These are phyloP conservation scores for Orbilia javanica DNA, from an alignment of 2,329 filamentous ascomycete species.

Conservation along the genomic window DNA sequence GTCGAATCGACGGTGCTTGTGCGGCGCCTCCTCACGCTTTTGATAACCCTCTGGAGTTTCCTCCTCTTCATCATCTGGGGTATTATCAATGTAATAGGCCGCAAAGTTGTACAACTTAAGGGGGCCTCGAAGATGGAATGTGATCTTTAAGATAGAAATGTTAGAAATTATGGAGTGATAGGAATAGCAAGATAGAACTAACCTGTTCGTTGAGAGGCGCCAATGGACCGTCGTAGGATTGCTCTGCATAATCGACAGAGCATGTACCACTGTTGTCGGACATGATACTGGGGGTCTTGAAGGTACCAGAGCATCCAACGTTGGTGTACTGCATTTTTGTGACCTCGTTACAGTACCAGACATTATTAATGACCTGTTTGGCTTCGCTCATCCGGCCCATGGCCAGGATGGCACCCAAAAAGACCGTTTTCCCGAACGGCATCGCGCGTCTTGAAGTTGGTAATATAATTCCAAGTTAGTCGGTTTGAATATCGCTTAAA, in stretches of 20 bases:
- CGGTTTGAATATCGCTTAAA: slow-evolving; percentile 29
- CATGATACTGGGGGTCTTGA: slow-evolving; percentile 41
- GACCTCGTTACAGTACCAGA: slow-evolving; percentile 48
- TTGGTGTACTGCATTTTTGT: slow-evolving; percentile 53
- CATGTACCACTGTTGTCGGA: slow-evolving; percentile 32
- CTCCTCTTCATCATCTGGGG: slow-evolving; percentile 39
- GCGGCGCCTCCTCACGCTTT: slow-evolving; percentile 34
- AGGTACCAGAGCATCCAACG: slow-evolving; percentile 50
- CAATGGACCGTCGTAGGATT: slow-evolving; percentile 45
- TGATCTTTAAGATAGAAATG: slow-evolving; percentile 30
- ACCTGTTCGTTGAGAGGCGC: slow-evolving; percentile 53
- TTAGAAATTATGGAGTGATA: background rate
- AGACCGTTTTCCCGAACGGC: slow-evolving; percentile 43
- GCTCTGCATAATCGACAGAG: slow-evolving; percentile 17
- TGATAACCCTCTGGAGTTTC: slow-evolving; percentile 26
- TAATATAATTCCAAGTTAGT: slow-evolving; percentile 31
- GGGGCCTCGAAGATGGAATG: slow-evolving; percentile 54
- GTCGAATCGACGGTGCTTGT: slow-evolving; percentile 42
- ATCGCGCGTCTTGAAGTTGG: slow-evolving; percentile 24
- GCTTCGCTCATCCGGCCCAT: slow-evolving; percentile 44
- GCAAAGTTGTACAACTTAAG: slow-evolving; percentile 51
- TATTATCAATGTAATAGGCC: slow-evolving; percentile 48
- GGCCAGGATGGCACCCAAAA: slow-evolving; percentile 50
- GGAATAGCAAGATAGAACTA: background rate
- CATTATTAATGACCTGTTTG: slow-evolving; percentile 44